Evolutionary conservation across 345 rosid species (phyloP).

Genomic region (Firmiana major): DNA sequence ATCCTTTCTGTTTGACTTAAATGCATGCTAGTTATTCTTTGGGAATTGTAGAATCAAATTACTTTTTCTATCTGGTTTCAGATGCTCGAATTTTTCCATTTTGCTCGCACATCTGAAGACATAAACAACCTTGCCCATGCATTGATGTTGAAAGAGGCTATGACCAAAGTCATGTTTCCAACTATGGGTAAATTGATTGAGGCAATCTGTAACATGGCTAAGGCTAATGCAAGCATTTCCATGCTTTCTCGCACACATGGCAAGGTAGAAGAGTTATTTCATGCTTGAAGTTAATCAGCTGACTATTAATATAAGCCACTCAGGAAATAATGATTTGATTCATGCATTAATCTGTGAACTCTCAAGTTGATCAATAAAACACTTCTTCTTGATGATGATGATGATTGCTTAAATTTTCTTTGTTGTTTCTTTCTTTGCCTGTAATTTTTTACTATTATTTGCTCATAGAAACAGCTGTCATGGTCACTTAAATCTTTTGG

Average conservation of each 20-base stretch:
- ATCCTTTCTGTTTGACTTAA: slow-evolving; percentile 3
- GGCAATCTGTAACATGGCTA: slow-evolving; percentile 55
- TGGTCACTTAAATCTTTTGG: slow-evolving; percentile 2
- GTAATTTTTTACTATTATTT: neutral
- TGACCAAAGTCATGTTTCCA: slow-evolving; percentile 57
- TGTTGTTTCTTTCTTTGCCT: slow-evolving; percentile 5
- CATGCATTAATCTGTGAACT: neutral
- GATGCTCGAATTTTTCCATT: slow-evolving; percentile 96
- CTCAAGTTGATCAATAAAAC: neutral
- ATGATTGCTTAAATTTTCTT: neutral
- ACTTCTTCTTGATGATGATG: too few relatives aligned
- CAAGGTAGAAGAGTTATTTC: slow-evolving; percentile 48
- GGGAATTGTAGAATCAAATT: neutral
- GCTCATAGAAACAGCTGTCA: neutral
- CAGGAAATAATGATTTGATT: neutral
- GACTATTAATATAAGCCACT: neutral
- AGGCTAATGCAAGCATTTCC: slow-evolving; percentile 56
- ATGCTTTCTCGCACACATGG: slow-evolving; percentile 99
- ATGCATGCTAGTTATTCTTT: neutral
- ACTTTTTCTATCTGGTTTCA: slow-evolving; percentile 17
- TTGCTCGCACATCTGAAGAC: slow-evolving; percentile 94
- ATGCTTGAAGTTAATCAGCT: neutral
- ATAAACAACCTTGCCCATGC: slow-evolving; percentile 91
- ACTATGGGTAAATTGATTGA: slow-evolving; percentile 64
- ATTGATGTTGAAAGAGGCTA: slow-evolving; percentile 79